Conservation (phyloP, 176 grass and related monocot genomes). For the Oryza officinalis region DNA sequence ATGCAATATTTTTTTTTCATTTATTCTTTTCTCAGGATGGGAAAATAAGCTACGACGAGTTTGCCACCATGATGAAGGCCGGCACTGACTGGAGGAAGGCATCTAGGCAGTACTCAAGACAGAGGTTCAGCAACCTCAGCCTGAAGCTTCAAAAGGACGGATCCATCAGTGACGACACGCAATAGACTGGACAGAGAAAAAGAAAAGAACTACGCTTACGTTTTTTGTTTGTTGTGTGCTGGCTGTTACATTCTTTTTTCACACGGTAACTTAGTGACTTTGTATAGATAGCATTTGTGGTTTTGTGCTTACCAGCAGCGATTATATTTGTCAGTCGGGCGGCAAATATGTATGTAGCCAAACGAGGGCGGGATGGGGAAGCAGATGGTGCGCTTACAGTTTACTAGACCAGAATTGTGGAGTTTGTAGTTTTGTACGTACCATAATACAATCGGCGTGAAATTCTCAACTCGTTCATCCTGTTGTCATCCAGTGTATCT, state of each 20-base stretch:
- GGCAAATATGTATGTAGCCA: neutral
- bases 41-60: constrained; percentile 80
- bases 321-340: neutral
- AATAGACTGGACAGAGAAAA: neutral
- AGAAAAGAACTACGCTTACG: neutral
- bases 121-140: constrained; percentile 81
- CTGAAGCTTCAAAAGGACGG: constrained; percentile 68
- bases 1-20: neutral
- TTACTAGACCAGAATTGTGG: constrained; percentile 1
- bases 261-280: constrained; percentile 7
- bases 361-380: neutral
- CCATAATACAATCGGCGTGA: neutral
- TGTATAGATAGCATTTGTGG: constrained; percentile 33
- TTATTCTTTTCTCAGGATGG: constrained; percentile 56
- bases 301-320: neutral
- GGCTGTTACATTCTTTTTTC: neutral
- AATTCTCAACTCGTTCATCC: neutral
- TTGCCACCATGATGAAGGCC: constrained; percentile 80
- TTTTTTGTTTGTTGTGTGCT: neutral
- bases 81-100: constrained; percentile 98
- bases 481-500: neutral
- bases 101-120: constrained; percentile 80
- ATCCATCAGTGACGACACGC: constrained; percentile 34
- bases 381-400: neutral
- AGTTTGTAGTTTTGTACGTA: constrained; percentile 18